Base-by-base conservation (phyloP, 768 basidiomycete species). In the Tephrocybe sp. region DNA sequence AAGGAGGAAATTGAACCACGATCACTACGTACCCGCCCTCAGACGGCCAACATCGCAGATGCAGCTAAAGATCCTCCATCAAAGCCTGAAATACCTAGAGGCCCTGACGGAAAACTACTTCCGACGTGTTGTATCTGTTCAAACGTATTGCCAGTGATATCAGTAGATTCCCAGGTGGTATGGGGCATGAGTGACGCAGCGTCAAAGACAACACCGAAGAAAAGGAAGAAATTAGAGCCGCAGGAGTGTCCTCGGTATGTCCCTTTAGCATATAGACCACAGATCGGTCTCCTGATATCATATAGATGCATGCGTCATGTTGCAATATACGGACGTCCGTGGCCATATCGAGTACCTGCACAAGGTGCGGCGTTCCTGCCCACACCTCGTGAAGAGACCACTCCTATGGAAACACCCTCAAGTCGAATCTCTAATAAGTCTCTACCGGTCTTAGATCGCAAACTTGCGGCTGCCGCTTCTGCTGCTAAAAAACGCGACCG, bases 181-280 rank as follows among this genome's bases (percentile, higher is more conserved):
- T 89, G 87, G 86, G 89, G 87, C 18, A 69, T 85, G 34, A 74
- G 71, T 34, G 52, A 76, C 18, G 44, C 27, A n/a, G 32, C 32
- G 35, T 26, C 38, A 26, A 81, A 83, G 57, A 71, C 63, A 47
- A 69, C 78, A 26, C 72, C 72, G 41, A 79, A 71, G 64, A 84
- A 78, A 64, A 83, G 79, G 60, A 84, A 83, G 64, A 72, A 72
- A 52, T 78, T 79, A 52, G 50, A 45, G 5, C 31, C 19, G 25
- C 79, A 81, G 53, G 85, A 88, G 24, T 92, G 89, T 65, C 87
- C 87, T 48, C 76, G 89, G 89, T 92, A 64, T 54, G 78, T 69
- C 44, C 27, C 51, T 53, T 19, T 32, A 52, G 43, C 32, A 39
- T 18, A 13, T 53, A 42, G 56, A 51, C 53, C 45, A 35, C 15